Evolutionary conservation across 2,329 filamentous ascomycete species (phyloP), one percentile per base, ranked within the genome.

Genomic region (Madurella mycetomatis): DNA sequence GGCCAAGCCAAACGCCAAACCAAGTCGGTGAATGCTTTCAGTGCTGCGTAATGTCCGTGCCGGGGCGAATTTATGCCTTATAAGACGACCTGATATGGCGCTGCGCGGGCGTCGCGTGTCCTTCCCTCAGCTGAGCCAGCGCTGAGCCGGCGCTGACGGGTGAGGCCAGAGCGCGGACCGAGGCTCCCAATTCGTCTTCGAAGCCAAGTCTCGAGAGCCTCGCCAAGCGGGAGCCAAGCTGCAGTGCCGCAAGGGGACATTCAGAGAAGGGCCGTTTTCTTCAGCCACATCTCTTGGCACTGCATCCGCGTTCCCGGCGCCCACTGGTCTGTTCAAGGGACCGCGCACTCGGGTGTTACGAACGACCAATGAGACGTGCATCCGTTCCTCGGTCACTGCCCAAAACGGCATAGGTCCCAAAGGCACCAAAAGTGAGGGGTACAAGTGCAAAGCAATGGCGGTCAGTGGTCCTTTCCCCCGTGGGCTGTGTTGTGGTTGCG

Each of bases 241-340:
- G 37, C 16, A 47, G 47, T 46, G 50, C 52, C 59, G 52, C 42
- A 43, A 42, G 25, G 39, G 41, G 53, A 54, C 57, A 46, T 48
- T 41, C 30, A 49, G 52, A 60, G 56, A 61, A 60, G 61, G 59
- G 56, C 57, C 57, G 57, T 61, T 63, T 60, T 25, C 51, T 53
- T 56, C 56, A 61, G 61, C 59, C 61, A 61, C 61, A 63, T 56
- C 54, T 57, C 54, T 56, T 54, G 53, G 48, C 50, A 30, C 25
- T 51, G 51, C 47, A 52, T 45, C 41, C 25, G n/a, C 16, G 16
- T 51, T 34, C 53, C 34, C 39, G 47, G 40, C 13, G 5, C 32
- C 19, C 18, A 44, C 31, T 43, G 42, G 40, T 37, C 13, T 3
- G n/a, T 13, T 5, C 8, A 41, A 41, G 34, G 19, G n/a, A 34